phyloP scores from a whole-genome alignment of 768 basidiomycete genomes.

The Cyclocybe aegerita region DNA sequence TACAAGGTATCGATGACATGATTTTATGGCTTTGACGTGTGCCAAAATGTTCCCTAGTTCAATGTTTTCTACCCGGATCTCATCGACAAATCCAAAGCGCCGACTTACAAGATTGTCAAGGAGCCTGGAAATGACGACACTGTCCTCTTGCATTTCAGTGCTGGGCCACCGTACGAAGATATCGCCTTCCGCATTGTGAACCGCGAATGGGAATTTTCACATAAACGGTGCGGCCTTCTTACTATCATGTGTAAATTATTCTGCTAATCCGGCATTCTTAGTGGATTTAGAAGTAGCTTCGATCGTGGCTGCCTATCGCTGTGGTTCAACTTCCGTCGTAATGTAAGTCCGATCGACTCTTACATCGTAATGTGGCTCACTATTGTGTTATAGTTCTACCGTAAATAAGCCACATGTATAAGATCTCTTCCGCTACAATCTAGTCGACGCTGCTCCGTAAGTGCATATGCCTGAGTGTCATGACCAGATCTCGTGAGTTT shows the following conservation, averaged over 20 bases:
- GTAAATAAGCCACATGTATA: conserved; percentile 49
- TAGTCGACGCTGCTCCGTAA: conserved; percentile 9
- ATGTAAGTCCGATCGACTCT: conserved; percentile 52
- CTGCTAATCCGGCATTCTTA: conserved; percentile 25
- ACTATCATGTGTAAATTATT: background rate
- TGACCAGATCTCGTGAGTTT: no score
- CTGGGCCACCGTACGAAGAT: conserved; percentile 98
- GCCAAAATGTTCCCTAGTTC: conserved; percentile 46
- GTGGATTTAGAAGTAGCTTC: conserved; percentile 96
- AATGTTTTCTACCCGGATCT: conserved; percentile 99
- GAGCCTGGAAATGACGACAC: conserved; percentile 96
- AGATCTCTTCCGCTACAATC: no score
- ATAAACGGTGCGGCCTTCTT: conserved; percentile 74
- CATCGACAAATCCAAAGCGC: conserved; percentile 96
- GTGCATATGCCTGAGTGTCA: background rate
- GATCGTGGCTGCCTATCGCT: conserved; percentile 94
- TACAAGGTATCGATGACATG: conserved; percentile 66
- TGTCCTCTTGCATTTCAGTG: conserved; percentile 88
- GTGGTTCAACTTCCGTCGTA: conserved; percentile 95
- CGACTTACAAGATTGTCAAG: conserved; percentile 93
- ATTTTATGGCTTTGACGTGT: conserved; percentile 2
- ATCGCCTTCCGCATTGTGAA: conserved; percentile 98
- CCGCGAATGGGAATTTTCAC: conserved; percentile 97
- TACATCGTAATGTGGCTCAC: conserved; percentile 6
- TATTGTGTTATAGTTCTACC: conserved; percentile 62